Base-by-base conservation (phyloP, 495 filamentous ascomycete species). In the Extremus antarcticus region DNA sequence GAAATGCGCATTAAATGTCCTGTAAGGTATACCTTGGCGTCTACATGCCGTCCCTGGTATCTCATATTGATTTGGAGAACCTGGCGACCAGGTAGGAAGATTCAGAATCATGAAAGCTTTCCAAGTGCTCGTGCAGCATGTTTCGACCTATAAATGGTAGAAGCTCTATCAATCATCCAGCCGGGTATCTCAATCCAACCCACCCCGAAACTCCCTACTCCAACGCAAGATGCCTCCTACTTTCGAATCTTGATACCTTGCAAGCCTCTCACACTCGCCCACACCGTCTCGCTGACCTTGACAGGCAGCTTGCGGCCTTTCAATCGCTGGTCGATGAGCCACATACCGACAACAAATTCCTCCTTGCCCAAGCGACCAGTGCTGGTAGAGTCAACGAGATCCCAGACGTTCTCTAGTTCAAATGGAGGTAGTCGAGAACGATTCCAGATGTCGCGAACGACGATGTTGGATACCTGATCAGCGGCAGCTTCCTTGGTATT, bases 271-370 rank as follows among this genome's bases (percentile, higher is more conserved):
- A 89, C 90, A 63, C 88, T 94, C 24, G 74, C 78, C 94, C 91
- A 97, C 0, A 96, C 86, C 64, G 85, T 92, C 49, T 86, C 82
- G 16, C 79, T 75, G 7, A 96, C 86, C 62, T 78, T 81, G 3
- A 77, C 70, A 0, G 92, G 92, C 32, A 95, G 74, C 73, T 96
- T 98, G 51, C 88, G 76, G 0, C 92, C 92, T 65, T 86, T 86
- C 38, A 97, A 71, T 59, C 83, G 74, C 71, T 95, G 88, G 68
- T 98, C 92, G 52, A 98, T 81, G 46, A 98, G 73, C 92, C 92
- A 98, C 77, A 90, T 81, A 13, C 92, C 92, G 40, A 96, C 89
- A 25, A 96, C 86, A 69, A 96, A 96, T 75, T 96, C 89, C 39
- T 88, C 81, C 65, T 79, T 80, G 21, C 72, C 75, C 53, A 98